Evolutionary conservation across 306 rosid species (phyloP), one percentile per base, ranked within the genome.

Genomic region (Carpinus viminea): DNA sequence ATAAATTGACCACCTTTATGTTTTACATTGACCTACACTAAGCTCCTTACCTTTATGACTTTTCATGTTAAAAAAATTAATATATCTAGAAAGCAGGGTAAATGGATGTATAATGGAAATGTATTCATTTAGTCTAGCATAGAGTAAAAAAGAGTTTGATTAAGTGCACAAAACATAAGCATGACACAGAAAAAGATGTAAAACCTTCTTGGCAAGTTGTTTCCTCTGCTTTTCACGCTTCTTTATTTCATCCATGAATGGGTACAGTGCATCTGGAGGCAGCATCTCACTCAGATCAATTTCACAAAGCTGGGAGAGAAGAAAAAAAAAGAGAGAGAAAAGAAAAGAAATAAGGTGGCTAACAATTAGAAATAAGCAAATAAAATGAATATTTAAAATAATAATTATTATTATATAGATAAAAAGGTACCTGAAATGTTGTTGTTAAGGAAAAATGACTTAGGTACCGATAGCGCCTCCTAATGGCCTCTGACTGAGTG

Each of bases 391-490:
- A 66, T 3, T 36, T 38, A n/a, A 38, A 38, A 20, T 5, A 41
- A 20, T 43, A 64, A 31, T 16, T 16, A 68, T 21, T 55, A 16
- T 28, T 20, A n/a, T 24, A 12, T n/a, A 21, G 48, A 57, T 54
- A 51, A 41, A 76, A 70, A 76, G 48, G 76, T 80, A 93, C 98
- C 98, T 95, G 96, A 81, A 95, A 88, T 31, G 86, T 74, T 61
- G 98, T 88, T 53, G 98, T 95, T 68, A 95, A 82, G 8, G 98
- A 92, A 87, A 95, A 92, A 85, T 95, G 98, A 85, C 98, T 92
- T 52, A 95, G 77, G 78, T 82, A 95, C 57, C 90, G 92, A 71
- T 91, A 91, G 7, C 98, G 96, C 90, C 88, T 95, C 81, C 98
- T 91, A 72, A 88, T 80, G 55, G 96, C 97, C 84, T 95, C 98